These are phyloP conservation scores for Hyaloperonospora arabidopsidis DNA, from an alignment of 352 stramenopile species.

Conservation along the genomic window DNA sequence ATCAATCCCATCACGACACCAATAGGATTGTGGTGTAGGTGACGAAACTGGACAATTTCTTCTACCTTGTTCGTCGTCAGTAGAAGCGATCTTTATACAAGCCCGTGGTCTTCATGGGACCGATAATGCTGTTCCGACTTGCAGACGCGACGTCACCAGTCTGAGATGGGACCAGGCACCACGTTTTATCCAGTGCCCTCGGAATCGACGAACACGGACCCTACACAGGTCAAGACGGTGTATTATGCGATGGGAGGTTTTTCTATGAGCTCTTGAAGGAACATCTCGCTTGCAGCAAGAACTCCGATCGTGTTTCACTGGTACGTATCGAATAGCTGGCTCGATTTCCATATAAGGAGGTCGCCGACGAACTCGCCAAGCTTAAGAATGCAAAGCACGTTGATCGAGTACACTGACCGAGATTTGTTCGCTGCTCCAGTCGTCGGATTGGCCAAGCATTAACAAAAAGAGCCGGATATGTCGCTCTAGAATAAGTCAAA, in stretches of 20 bases:
- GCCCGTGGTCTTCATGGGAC: constrained; percentile 64
- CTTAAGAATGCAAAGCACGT: constrained; percentile 63
- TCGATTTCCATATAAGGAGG: constrained; percentile 76
- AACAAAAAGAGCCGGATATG: constrained; percentile 53
- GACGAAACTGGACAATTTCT: constrained; percentile 94
- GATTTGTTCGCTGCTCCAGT: constrained; percentile 62
- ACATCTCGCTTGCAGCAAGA: too few relatives aligned
- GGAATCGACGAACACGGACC: constrained; percentile 41
- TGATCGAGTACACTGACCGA: constrained; percentile 65
- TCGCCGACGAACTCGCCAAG: constrained; percentile 43
- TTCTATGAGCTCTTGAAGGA: too few relatives aligned
- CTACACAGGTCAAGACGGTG: constrained; percentile 52
- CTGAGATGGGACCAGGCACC: constrained; percentile 51
- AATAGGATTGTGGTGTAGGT: constrained; percentile 83
- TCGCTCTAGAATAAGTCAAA: too few relatives aligned
- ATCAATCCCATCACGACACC: constrained; percentile 55
- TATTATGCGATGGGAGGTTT: too few relatives aligned
- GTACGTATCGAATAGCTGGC: constrained; percentile 74
- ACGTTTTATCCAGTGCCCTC: constrained; percentile 60
- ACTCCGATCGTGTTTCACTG: constrained; percentile 39
- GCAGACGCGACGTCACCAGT: constrained; percentile 60
- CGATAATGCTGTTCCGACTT: constrained; percentile 71
- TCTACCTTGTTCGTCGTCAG: constrained; percentile 91
- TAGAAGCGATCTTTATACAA: constrained; percentile 70
- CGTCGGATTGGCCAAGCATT: constrained; percentile 66